These are phyloP conservation scores for Helminthosporium solani DNA, from an alignment of 2,329 filamentous ascomycete species.

Conservation along the genomic window DNA sequence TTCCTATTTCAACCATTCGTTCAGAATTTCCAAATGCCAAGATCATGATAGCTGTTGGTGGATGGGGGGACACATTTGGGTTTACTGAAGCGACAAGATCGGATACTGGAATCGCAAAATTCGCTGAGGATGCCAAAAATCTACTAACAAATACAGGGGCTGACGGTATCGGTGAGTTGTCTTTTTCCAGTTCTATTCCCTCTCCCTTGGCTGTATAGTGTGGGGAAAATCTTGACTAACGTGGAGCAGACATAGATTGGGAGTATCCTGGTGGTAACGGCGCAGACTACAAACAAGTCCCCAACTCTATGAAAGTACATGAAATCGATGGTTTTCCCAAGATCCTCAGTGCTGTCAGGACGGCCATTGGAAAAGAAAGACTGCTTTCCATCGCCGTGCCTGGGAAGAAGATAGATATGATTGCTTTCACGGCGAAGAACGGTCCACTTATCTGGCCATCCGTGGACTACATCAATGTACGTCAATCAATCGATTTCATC, in stretches of 20 bases:
- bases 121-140: constrained; percentile 63
- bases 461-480: constrained; percentile 64
- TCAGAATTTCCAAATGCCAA: constrained; percentile 59
- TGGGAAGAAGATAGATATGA: constrained; percentile 63
- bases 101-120: constrained; percentile 55
- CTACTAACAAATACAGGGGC: constrained; percentile 64
- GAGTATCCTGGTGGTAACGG: constrained; percentile 65
- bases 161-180: constrained; percentile 60
- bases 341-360: constrained; percentile 60
- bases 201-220: background rate
- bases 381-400: constrained; percentile 68
- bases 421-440: constrained; percentile 62
- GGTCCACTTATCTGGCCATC: constrained; percentile 59
- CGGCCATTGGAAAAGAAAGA: constrained; percentile 58
- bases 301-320: constrained; percentile 59
- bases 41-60: constrained; percentile 70
- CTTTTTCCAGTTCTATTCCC: no score
- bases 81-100: constrained; percentile 60
- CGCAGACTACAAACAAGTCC: constrained; percentile 63
- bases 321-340: constrained; percentile 65
- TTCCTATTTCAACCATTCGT: constrained; percentile 53
- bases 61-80: constrained; percentile 69
- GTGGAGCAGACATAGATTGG: constrained; percentile 63
- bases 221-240: background rate
- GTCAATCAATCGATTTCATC: constrained; percentile 1